Evolutionary conservation across 805 yeast genomes (phyloP).

Genomic region (Huiozyma naganishii): DNA sequence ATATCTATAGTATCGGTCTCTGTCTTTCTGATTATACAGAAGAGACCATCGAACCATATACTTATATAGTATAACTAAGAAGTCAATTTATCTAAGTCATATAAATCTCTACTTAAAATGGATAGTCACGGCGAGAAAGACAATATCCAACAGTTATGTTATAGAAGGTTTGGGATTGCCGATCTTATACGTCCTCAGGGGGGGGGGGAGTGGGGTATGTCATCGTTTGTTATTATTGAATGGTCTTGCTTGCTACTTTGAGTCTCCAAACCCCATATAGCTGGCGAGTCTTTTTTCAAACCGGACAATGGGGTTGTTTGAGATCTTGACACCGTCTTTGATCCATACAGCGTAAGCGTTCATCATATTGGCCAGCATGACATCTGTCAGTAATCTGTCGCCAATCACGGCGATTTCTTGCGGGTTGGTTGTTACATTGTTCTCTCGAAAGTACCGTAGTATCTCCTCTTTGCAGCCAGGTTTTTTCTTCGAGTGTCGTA

Average conservation of each 20-base stretch:
- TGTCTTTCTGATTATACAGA: too few species aligned
- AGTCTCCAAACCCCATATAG: background rate
- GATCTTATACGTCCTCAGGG: too few species aligned
- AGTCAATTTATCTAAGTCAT: too few species aligned
- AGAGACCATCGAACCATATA: too few species aligned
- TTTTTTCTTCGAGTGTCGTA: slow-evolving; percentile 64
- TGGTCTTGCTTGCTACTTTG: background rate
- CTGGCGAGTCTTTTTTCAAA: slow-evolving; percentile 13
- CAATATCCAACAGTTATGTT: too few species aligned
- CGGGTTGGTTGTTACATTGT: slow-evolving; percentile 37
- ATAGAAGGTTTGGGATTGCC: too few species aligned
- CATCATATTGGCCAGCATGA: slow-evolving; percentile 90
- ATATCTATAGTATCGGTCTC: too few species aligned
- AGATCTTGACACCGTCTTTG: slow-evolving; percentile 50
- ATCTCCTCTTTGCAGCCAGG: slow-evolving; percentile 75
- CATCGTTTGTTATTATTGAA: background rate
- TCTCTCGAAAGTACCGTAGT: slow-evolving; percentile 41
- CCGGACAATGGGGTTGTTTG: slow-evolving; percentile 28
- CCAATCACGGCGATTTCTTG: slow-evolving; percentile 77
- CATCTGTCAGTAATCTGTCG: slow-evolving; percentile 83
- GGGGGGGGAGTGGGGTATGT: too few species aligned
- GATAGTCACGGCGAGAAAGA: too few species aligned
- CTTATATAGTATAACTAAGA: too few species aligned
- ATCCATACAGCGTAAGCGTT: slow-evolving; percentile 82
- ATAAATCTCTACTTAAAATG: too few species aligned